Evolutionary conservation across 2,329 filamentous ascomycete genomes (phyloP).

Genomic region (Phoma sp.): DNA sequence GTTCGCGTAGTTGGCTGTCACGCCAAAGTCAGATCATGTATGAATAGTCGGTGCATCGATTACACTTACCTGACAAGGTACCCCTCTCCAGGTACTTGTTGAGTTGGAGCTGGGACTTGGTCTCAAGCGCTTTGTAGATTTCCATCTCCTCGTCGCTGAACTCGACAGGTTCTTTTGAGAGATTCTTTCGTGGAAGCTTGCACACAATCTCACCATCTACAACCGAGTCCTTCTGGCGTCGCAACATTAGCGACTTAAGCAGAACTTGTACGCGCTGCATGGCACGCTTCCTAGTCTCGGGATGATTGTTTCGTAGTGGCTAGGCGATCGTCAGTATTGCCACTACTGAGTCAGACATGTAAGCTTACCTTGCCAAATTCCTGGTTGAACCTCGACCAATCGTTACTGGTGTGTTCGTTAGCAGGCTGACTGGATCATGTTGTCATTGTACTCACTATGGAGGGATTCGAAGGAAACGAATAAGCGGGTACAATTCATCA

Average conservation of each 20-base stretch:
- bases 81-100: conserved; percentile 77
- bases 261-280: conserved; percentile 78
- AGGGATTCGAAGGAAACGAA: conserved; percentile 78
- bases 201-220: conserved; percentile 83
- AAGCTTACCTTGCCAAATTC: too few species aligned
- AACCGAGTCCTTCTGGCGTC: conserved; percentile 79
- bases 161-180: conserved; percentile 66
- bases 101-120: conserved; percentile 72
- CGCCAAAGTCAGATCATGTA: conserved; percentile 2
- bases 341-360: too few species aligned
- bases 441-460: conserved; percentile 58
- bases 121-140: conserved; percentile 73
- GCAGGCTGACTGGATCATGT: background rate
- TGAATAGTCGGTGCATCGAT: background rate
- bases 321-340: conserved; percentile 50
- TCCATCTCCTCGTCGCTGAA: conserved; percentile 71
- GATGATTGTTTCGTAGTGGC: conserved; percentile 53
- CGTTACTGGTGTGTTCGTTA: conserved; percentile 48
- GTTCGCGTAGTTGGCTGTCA: conserved; percentile 72
- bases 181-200: conserved; percentile 70
- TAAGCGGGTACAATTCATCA: conserved; percentile 76
- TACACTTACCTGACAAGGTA: conserved; percentile 63
- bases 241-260: conserved; percentile 80
- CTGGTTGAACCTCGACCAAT: conserved; percentile 66
- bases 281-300: conserved; percentile 52